phyloP scores from a whole-genome alignment of 768 basidiomycete species.

The Podaxis mareebaensis region DNA sequence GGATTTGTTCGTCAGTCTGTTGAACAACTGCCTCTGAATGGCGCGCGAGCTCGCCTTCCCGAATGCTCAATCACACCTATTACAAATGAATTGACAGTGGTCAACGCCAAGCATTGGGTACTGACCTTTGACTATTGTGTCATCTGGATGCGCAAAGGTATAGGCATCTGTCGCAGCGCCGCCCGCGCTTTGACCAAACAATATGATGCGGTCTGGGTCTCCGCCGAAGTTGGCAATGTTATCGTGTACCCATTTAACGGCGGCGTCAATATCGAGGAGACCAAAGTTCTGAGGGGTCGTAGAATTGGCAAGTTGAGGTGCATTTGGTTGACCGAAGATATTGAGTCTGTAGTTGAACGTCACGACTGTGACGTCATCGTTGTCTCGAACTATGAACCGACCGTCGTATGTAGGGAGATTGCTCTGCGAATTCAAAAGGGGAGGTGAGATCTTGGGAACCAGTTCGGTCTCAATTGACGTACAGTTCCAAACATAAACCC shows the following conservation, averaged over 20 bases:
- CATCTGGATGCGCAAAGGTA: conserved; percentile 33
- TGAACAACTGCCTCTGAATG: neutral
- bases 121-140: conserved; percentile 30
- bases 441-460: neutral
- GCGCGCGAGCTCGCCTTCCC: conserved; percentile 29
- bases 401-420: conserved; percentile 30
- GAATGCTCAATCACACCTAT: conserved; percentile 36
- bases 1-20: neutral
- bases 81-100: neutral
- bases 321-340: conserved; percentile 41
- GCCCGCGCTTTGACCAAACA: conserved; percentile 41
- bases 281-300: conserved; percentile 38
- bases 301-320: conserved; percentile 33
- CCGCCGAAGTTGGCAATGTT: conserved; percentile 49
- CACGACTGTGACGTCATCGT: conserved; percentile 37
- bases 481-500: conserved; percentile 35
- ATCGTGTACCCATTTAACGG: conserved; percentile 47
- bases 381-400: conserved; percentile 31
- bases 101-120: neutral
- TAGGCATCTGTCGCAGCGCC: conserved; percentile 34
- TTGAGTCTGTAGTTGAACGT: conserved; percentile 41
- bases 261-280: conserved; percentile 38
- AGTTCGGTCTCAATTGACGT: conserved; percentile 7
- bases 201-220: conserved; percentile 36
- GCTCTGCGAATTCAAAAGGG: conserved; percentile 24